Conservation (phyloP, 2,329 filamentous ascomycete species). For the Pseudocercospora eumusae region DNA sequence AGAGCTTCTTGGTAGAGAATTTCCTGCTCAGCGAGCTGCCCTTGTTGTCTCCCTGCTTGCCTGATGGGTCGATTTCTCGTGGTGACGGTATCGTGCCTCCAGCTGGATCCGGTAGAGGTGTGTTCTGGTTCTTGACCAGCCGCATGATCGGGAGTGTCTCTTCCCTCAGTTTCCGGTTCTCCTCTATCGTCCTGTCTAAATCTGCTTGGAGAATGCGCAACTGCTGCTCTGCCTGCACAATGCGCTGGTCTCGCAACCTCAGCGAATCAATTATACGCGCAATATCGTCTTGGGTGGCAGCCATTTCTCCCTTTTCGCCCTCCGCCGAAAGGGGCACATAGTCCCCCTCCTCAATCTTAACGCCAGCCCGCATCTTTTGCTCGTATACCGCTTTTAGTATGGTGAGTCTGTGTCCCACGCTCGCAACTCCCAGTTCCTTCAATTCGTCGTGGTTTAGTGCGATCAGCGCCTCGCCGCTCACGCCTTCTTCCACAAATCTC, state of each 20-base stretch:
- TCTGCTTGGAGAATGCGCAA: conserved; percentile 69
- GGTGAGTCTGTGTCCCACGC: conserved; percentile 89
- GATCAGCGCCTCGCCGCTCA: conserved; percentile 87
- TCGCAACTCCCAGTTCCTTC: conserved; percentile 90
- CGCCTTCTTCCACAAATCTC: conserved; percentile 74
- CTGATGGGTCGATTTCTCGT: conserved; percentile 34
- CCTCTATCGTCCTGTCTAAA: conserved; percentile 61
- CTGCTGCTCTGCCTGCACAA: conserved; percentile 79
- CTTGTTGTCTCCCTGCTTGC: conserved; percentile 35
- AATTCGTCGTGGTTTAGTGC: conserved; percentile 88
- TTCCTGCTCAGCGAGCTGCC: conserved; percentile 54
- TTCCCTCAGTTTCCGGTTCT: conserved; percentile 84
- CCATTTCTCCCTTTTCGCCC: conserved; percentile 78
- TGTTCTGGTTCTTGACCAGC: conserved; percentile 85
- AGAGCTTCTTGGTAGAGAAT: conserved; percentile 56
- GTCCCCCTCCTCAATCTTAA: conserved; percentile 87
- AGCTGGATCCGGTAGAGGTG: conserved; percentile 69
- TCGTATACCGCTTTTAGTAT: conserved; percentile 97
- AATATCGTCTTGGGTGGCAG: conserved; percentile 90
- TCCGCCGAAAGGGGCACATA: conserved; percentile 92
- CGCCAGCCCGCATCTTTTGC: conserved; percentile 89
- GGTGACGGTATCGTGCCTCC: conserved; percentile 39
- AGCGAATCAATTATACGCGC: conserved; percentile 87
- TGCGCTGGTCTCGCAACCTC: conserved; percentile 84
- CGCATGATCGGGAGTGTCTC: conserved; percentile 89